Percentiles rank a stretch among this genome's conserved stretches.
Conservation (phyloP, 768 basidiomycete species). For the Tricholoma terreum region DNA sequence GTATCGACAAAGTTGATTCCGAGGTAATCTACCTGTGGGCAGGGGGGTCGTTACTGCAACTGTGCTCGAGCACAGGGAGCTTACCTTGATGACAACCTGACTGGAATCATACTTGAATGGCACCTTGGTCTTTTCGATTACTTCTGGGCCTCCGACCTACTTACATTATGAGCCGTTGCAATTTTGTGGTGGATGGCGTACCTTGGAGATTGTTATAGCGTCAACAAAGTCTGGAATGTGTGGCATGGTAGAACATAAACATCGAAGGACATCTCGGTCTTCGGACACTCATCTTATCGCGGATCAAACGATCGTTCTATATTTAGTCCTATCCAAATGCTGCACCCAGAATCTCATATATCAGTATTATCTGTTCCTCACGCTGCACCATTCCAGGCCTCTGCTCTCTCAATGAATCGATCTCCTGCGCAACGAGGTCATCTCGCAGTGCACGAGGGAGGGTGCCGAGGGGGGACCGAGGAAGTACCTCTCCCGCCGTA, state of each 20-base stretch:
- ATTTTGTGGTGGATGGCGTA: constrained; percentile 10
- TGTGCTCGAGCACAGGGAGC: not conserved
- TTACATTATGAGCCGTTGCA: not conserved
- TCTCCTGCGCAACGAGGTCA: constrained; percentile 65
- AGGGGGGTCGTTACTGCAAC: not conserved
- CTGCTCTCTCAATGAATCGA: constrained; percentile 79
- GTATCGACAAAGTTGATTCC: constrained; percentile 90
- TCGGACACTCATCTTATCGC: too few species aligned
- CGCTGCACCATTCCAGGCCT: constrained; percentile 80
- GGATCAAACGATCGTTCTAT: not conserved
- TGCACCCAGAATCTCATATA: constrained; percentile 57
- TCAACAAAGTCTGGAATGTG: constrained; percentile 36
- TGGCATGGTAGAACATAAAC: not conserved
- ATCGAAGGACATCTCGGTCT: too few species aligned
- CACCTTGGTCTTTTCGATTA: constrained; percentile 63
- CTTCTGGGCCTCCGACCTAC: constrained; percentile 71
- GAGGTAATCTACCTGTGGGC: constrained; percentile 58
- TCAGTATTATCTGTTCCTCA: constrained; percentile 57
- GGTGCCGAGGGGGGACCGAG: constrained; percentile 55
- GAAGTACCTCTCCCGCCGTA: constrained; percentile 31
- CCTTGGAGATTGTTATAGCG: constrained; percentile 67
- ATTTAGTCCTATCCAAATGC: constrained; percentile 15
- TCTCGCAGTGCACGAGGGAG: constrained; percentile 44
- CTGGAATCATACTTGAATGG: constrained; percentile 59
- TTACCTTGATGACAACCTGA: constrained; percentile 53